Base-by-base conservation (phyloP, 164 flowering plant species). In the Umbilicus rupestris region DNA sequence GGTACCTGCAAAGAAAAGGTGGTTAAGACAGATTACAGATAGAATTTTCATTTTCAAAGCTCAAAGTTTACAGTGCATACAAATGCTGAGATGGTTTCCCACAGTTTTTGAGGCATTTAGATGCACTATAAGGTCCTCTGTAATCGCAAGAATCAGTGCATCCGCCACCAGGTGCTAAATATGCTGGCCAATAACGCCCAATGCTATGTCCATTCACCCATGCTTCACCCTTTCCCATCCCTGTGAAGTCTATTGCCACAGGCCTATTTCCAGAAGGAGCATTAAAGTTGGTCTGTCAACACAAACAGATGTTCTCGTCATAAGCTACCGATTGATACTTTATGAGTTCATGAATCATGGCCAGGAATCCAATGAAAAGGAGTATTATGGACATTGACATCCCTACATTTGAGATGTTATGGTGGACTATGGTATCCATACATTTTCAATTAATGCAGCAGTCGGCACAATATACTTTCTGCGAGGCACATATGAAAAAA, bases 131-230 rank as follows among this genome's bases (percentile, higher is more conserved):
- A 71, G 79, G 0, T 68, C 96, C 97, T 77, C 77, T 83, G 80
- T 90, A 92, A 67, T 83, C 70, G 78, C 99, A 95, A 17, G 82
- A 74, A 39, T 73, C 68, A 2, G 81, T 66, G 77, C 99, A 92
- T 58, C 90, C 92, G 66, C 71, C 68, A 63, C 74, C 81, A 58
- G 87, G 73, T 68, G 97, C 68, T 20, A 64, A 64, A 65, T 79
- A 63, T 30, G 84, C 69, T 45, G 99, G 97, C 97, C 97, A 95
- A 71, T 82, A 95, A 39, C 97, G 94, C 41, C 99, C 99, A 55
- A 92, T 90, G 87, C 97, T 88, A 65, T 90, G 90, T 29, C 97
- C 99, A 64, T 95, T 95, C 65, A 95, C 85, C 99, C 99, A 95
- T 39, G 99, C 99, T 73, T 85, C 90, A 31, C 97, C 98, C 71